Evolutionary conservation across 192 early-diverging fungal genomes (phyloP).

Genomic region (Coemansia sp.): DNA sequence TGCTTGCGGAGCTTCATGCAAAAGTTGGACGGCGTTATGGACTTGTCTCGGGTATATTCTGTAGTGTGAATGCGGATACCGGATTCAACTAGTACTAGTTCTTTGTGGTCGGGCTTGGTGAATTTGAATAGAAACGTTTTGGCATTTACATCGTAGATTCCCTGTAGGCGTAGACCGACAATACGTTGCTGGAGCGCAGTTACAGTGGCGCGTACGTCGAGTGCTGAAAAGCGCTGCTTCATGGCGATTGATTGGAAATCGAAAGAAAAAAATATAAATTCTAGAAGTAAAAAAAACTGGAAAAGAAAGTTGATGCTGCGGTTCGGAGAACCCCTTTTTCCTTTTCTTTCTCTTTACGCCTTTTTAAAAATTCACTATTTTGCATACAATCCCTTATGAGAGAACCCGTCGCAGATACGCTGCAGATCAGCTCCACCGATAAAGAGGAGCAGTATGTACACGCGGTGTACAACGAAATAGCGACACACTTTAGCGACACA

Average conservation of each 20-base stretch:
- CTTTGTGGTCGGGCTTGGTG: conserved; percentile 84
- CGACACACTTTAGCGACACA: conserved; percentile 90
- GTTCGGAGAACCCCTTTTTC: not conserved
- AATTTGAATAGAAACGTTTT: conserved; percentile 95
- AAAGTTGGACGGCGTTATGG: conserved; percentile 81
- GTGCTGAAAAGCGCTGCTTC: conserved; percentile 88
- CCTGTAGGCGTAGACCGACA: conserved; percentile 87
- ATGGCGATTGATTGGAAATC: conserved; percentile 36
- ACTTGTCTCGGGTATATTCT: conserved; percentile 85
- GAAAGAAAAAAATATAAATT: not conserved
- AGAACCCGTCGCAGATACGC: conserved; percentile 42
- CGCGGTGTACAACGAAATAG: conserved; percentile 90
- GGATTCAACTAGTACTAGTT: conserved; percentile 88
- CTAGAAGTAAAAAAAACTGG: not conserved
- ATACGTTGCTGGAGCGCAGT: conserved; percentile 67
- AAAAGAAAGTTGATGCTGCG: conserved; percentile 2
- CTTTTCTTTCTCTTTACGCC: not conserved
- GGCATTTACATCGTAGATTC: conserved; percentile 92
- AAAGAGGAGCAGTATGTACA: conserved; percentile 88
- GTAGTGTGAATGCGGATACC: conserved; percentile 95
- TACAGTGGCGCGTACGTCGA: conserved; percentile 86
- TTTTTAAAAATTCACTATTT: not conserved
- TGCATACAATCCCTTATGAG: conserved; percentile 16
- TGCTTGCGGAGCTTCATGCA: conserved; percentile 94
- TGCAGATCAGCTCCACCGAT: conserved; percentile 23